Evolutionary conservation across 768 basidiomycete genomes (phyloP), one percentile per base, ranked within the genome.

Genomic region (Hysterangium stoloniferum): DNA sequence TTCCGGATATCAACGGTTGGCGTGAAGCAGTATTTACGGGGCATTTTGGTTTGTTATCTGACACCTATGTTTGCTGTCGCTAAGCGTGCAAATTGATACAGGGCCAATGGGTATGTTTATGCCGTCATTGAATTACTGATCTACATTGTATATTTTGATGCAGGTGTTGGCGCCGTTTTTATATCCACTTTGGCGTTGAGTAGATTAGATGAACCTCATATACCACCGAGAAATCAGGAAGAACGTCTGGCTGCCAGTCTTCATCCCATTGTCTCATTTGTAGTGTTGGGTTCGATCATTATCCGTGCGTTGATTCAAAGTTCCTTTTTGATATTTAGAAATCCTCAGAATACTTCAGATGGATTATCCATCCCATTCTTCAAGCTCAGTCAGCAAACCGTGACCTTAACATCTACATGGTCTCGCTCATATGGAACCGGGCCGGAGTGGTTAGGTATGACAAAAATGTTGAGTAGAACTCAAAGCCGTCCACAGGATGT

Each of bases 1-100:
- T 96, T 12, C 95, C 94, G 0, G 94, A 97, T 64, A 87, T 97
- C 57, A 64, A 66, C 33, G 81, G 77, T 19, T 87, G 91, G 82
- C 73, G 77, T 38, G 91, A 97, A 66, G 94, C 95, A 0, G 56
- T 92, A 4, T 96, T 98, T 62, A 80, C 77, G 4, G 95, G 95
- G 2, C 93, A 96, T 70, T 97, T 95, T 62, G 93, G 84, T 79
- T 59, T 12, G 66, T 62, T 6, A 32, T 33, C 40, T 40, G 2
- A 41, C 4, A n/a, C n/a, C n/a, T n/a, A n/a, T n/a, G n/a, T 45
- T 5, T 9, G 44, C n/a, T 52, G 5, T 28, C 31, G 27, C 6
- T 25, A 9, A 25, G 17, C 34, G 13, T 29, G 17, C 20, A 6
- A 27, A 6, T 22, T 52, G 11, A 32, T n/a, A 32, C 41, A 34